Conservation (phyloP, 2,329 filamentous ascomycete species). For the Pseudogymnoascus sp. region DNA sequence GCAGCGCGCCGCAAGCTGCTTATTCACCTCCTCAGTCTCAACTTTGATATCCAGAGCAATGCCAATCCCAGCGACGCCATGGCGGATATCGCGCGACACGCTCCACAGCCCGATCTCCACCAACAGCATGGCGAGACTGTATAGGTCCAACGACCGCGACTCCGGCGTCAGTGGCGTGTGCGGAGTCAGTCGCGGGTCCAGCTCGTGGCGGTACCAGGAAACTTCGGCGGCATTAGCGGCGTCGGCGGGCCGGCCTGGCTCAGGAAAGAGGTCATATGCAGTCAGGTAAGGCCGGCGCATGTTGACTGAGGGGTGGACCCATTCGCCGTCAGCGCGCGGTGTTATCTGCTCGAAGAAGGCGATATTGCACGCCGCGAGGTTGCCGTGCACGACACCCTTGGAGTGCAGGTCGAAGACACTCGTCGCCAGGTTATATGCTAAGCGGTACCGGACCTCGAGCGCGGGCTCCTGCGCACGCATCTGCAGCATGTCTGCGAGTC, state of each 20-base stretch:
- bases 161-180: constrained; percentile 47
- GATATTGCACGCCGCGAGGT: constrained; percentile 60
- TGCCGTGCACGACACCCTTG: constrained; percentile 62
- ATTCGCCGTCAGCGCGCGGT: constrained; percentile 17
- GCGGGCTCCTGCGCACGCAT: constrained; percentile 48
- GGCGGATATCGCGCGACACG: constrained; percentile 40
- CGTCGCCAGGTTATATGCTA: constrained; percentile 65
- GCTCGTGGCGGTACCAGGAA: constrained; percentile 53
- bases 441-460: constrained; percentile 67
- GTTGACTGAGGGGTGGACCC: constrained; percentile 14
- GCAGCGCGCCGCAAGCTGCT: constrained; percentile 43
- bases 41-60: constrained; percentile 11
- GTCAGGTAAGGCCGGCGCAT: constrained; percentile 20
- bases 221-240: constrained; percentile 45
- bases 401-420: constrained; percentile 69
- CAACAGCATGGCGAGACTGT: constrained; percentile 65
- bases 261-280: constrained; percentile 19
- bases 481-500: constrained; percentile 46
- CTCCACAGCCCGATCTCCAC: constrained; percentile 72
- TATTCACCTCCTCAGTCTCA: constrained; percentile 20
- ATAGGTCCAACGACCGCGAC: constrained; percentile 58
- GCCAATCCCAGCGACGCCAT: constrained; percentile 15
- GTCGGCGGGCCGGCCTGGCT: constrained; percentile 44
- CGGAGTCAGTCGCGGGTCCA: constrained; percentile 48
- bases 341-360: constrained; percentile 48